Base-by-base conservation (phyloP, 2,329 filamentous ascomycete species). In the Colletotrichum shisoi region DNA sequence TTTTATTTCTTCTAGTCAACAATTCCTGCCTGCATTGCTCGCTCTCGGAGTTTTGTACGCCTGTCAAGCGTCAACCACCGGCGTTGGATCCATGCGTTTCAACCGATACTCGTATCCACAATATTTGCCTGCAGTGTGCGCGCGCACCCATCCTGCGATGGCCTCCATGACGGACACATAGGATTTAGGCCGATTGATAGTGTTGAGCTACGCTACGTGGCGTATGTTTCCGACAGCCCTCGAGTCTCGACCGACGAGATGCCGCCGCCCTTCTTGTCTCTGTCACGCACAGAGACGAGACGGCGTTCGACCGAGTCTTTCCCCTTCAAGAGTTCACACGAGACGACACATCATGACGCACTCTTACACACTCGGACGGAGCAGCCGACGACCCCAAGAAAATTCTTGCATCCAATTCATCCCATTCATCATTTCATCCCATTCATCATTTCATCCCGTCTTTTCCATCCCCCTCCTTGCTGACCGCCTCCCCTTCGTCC, bases 401-500 rank as follows among this genome's bases (percentile, higher is more conserved):
- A 17, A 27, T 15, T 15, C 24, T 51, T 34, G 9, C 27, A 11
- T 11, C 24, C 48, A 27, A 34, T 51, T 34, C 49, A 52, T 52
- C 27, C 49, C 49, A 52, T 52, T 31, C 31, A 34, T 9, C 21
- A 6, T 24, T 48, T 24, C 49, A 27, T 17, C 21, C 21, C 21
- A 21, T n/a, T n/a, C n/a, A n/a, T n/a, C n/a, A n/a, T n/a, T n/a
- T n/a, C n/a, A n/a, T n/a, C 6, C 21, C 44, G 31, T 65, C 49
- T 57, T 54, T 62, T 57, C 49, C 63, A 57, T 62, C 42, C 42
- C 13, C 52, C 24, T 49, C 54, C 53, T 44, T 19, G 54, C 54
- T 67, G 64, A 59, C 61, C 64, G 48, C 60, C 48, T 59, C 63
- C 54, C 54, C 31, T 51, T 60, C 54, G 56, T 58, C 42, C 64